A percentile compares a stretch with the other conserved stretches of the same genome.
Conservation (phyloP, 768 basidiomycete genomes). For the Terana coerulea region DNA sequence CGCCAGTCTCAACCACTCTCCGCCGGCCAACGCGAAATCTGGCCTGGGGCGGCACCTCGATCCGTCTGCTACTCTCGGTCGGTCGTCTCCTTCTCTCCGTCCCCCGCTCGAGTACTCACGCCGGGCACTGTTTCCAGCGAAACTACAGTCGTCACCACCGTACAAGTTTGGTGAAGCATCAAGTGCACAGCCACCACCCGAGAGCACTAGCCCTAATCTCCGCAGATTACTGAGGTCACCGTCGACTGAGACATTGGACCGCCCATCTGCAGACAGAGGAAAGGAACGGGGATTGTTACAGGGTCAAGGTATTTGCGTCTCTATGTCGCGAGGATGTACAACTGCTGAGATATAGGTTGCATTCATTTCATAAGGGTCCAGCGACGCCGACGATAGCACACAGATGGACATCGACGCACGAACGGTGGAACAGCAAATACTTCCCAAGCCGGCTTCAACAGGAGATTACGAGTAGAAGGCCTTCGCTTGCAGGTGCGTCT, state of each 20-base stretch:
- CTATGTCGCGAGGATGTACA: not conserved
- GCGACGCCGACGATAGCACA: not conserved
- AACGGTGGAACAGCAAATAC: conserved; percentile 1
- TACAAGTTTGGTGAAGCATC: conserved; percentile 68
- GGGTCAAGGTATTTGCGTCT: not conserved
- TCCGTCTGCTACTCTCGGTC: conserved; percentile 6
- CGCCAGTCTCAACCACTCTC: conserved; percentile 15
- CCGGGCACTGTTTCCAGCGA: conserved; percentile 28
- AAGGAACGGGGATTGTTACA: not conserved
- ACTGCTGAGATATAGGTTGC: not conserved
- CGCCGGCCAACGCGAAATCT: conserved; percentile 12
- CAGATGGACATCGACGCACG: conserved; percentile 13
- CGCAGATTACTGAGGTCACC: conserved; percentile 24
- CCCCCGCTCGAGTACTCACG: conserved; percentile 16
- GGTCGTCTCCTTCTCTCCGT: conserved; percentile 7
- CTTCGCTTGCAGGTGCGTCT: conserved; percentile 14
- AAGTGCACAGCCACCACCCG: conserved; percentile 29
- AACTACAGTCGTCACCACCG: conserved; percentile 59
- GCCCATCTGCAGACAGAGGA: conserved; percentile 3
- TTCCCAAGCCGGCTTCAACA: not conserved
- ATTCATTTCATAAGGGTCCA: conserved; percentile 1
- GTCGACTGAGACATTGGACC: too few relatives aligned
- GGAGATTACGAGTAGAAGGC: conserved; percentile 7
- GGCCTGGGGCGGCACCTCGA: conserved; percentile 12
- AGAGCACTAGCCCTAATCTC: conserved; percentile 27